A percentile compares a stretch with the other conserved stretches of the same genome.
phyloP scores from a whole-genome alignment of 306 rosid species.

The Psophocarpus tetragonolobus region DNA sequence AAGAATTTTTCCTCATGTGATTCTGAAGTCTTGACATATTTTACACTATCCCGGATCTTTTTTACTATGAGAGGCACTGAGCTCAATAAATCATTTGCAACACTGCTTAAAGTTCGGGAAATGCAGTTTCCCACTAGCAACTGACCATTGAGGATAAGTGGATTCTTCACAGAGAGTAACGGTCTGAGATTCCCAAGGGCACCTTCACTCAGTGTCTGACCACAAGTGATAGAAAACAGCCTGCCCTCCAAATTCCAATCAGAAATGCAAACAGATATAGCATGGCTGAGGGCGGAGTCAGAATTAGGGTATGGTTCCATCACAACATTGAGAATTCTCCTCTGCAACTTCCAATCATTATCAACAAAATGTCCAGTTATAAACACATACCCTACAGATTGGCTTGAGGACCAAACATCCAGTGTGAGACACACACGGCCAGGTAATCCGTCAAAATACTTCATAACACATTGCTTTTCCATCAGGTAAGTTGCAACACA shows the following conservation, averaged over 20 bases:
- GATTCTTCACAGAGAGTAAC: conserved; percentile 69
- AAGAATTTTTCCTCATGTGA: conserved; percentile 79
- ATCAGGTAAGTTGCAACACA: conserved; percentile 77
- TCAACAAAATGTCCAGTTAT: conserved; percentile 85
- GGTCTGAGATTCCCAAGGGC: conserved; percentile 76
- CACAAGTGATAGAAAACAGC: conserved; percentile 71
- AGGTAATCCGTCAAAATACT: conserved; percentile 66
- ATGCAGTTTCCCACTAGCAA: conserved; percentile 71
- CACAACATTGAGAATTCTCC: conserved; percentile 82
- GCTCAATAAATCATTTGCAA: conserved; percentile 65
- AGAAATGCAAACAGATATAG: conserved; percentile 79
- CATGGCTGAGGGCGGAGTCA: conserved; percentile 72
- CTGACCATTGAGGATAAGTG: conserved; percentile 79
- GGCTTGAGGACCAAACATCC: conserved; percentile 77
- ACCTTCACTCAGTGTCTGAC: conserved; percentile 48
- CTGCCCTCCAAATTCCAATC: conserved; percentile 84
- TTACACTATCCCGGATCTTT: conserved; percentile 74
- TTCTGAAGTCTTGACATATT: conserved; percentile 86
- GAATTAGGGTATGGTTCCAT: conserved; percentile 95
- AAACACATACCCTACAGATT: conserved; percentile 82
- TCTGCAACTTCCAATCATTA: conserved; percentile 82
- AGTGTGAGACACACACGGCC: conserved; percentile 88
- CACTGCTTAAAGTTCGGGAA: conserved; percentile 70
- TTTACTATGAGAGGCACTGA: conserved; percentile 50
- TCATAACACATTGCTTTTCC: conserved; percentile 68